Percentiles rank a stretch among this genome's conserved stretches.
Evolutionary conservation across 2,329 filamentous ascomycete genomes (phyloP).

Genomic region (Triangularia setosa): DNA sequence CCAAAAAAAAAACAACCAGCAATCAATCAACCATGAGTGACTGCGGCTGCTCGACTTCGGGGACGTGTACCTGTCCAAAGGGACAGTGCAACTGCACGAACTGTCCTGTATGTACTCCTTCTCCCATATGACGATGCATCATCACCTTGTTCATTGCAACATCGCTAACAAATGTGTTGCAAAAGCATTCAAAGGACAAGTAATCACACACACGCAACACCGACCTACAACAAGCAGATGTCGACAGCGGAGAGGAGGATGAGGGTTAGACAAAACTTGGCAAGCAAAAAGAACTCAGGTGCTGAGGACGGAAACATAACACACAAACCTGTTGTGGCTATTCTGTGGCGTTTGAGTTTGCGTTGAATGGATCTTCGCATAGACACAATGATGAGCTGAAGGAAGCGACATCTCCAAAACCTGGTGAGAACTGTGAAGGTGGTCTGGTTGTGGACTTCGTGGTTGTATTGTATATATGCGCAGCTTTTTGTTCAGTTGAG

Average conservation of each 20-base stretch:
- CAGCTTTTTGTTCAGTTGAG: background rate
- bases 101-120: constrained; percentile 18
- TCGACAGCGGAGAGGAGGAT: background rate
- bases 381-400: background rate
- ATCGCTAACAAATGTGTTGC: background rate
- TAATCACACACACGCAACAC: background rate
- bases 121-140: too few relatives aligned
- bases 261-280: background rate
- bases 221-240: background rate
- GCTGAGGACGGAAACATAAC: background rate
- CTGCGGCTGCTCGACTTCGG: constrained; percentile 21
- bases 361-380: background rate
- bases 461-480: background rate
- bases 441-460: too few relatives aligned
- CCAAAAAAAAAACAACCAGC: background rate
- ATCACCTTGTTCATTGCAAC: too few relatives aligned
- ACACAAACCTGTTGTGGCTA: background rate
- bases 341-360: background rate
- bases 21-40: constrained; percentile 17
- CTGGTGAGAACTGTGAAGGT: background rate
- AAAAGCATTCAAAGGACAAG: background rate
- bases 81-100: constrained; percentile 25
- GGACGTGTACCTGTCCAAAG: constrained; percentile 22
- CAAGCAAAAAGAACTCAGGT: background rate
- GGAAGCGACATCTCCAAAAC: background rate